Conservation (phyloP, 495 filamentous ascomycete species). For the Neurospora discreta region DNA sequence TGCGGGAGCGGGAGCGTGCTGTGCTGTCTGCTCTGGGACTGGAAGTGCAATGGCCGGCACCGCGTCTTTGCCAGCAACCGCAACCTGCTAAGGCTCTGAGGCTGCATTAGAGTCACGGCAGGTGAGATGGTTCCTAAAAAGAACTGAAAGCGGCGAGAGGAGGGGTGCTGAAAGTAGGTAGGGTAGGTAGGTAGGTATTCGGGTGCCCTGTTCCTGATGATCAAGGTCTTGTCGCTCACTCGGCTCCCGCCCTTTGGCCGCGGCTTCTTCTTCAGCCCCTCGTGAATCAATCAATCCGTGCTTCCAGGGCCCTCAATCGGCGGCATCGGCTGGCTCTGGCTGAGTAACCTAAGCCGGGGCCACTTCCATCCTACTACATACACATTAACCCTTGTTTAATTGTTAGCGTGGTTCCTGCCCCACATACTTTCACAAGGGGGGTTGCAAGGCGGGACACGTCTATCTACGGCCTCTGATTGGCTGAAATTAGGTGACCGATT, state of each 20-base stretch:
- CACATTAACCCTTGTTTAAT: no score
- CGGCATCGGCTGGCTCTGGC: background rate
- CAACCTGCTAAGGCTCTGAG: background rate
- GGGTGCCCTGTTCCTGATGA: conserved; percentile 1
- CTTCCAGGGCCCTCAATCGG: background rate
- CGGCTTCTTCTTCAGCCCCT: conserved; percentile 1
- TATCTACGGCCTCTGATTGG: no score
- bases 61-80: conserved; percentile 1
- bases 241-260: conserved; percentile 7
- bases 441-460: no score
- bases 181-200: background rate
- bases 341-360: background rate
- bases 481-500: no score
- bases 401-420: no score
- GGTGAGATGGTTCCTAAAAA: background rate
- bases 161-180: conserved; percentile 1
- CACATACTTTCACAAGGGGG: no score
- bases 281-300: background rate
- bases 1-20: background rate
- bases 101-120: background rate
- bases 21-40: background rate
- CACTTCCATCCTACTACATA: background rate
- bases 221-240: background rate
- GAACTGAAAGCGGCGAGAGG: conserved; percentile 8
- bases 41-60: conserved; percentile 1